Base-by-base conservation (phyloP, 2,329 filamentous ascomycete species). In the Myrmaecium sp. region DNA sequence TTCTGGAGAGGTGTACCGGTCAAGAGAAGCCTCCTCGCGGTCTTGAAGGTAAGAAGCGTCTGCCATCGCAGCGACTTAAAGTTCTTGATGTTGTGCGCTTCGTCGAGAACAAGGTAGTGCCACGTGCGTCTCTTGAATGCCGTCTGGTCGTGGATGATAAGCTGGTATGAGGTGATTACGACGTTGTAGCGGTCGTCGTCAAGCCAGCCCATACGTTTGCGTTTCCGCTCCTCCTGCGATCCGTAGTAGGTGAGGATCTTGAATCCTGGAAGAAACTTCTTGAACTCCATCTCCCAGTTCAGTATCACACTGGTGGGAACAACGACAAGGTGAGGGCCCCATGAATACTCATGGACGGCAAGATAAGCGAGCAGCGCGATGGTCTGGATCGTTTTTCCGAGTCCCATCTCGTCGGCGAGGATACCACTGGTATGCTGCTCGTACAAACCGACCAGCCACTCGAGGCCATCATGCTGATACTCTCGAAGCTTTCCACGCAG, bases 231-330 rank as follows among this genome's bases (percentile, higher is more conserved):
- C 38, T 94, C 83, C 41, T 84, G 78, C 21, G 76, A 81, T 22
- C 91, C 89, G 47, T 95, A 98, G 55, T 98, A 98, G 0, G 84
- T 89, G 32, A 98, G 62, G 30, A 98, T 92, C 48, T 94, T 95
- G 62, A 98, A 98, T 0, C 89, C 86, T 3, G 91, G 89, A 30
- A 84, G 81, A 71, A 86, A 98, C 49, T 98, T 98, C 47, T 95
- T 95, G 64, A 98, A 98, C 53, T 98, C 89, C 78, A 95, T 95
- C 51, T 98, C 91, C 89, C 89, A 98, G 47, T 98, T 98, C 36
- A 98, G 69, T 66, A 98, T 94, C 25, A 98, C 91, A 52, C 84
- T 95, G 2, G 89, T 98, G 2, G 89, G 89, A 2, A 98, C 89
- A 33, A 98, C 78, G 25, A 98, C 81, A 14, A 98, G 60, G 58